Evolutionary conservation across 2,329 filamentous ascomycete species (phyloP), one percentile per base, ranked within the genome.

Genomic region (Trichocomaceae sp.): DNA sequence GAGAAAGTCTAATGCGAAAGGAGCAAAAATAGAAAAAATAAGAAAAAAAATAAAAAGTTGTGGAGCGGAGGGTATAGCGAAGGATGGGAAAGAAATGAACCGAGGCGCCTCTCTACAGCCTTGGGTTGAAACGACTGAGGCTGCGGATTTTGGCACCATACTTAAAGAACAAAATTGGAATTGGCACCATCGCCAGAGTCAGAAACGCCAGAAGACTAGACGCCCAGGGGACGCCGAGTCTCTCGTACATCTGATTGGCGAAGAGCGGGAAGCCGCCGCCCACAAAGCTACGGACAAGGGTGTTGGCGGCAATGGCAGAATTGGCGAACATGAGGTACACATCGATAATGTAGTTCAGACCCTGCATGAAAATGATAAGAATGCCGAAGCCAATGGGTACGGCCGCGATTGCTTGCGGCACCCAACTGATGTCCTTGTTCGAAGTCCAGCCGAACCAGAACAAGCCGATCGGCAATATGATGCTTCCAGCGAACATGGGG

Each of bases 381-480:
- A 72, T 69, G 2, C 71, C 71, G 54, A 73, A 66, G 1, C 76
- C 77, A 15, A 77, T 69, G 29, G 70, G 70, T 0, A 75, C 63
- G 2, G 74, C 74, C 4, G 74, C 68, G 5, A 78, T 64, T 0
- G 75, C 74, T 26, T 76, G 75, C 0, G 74, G 72, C 2, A 75
- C 72, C 75, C 75, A 78, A 10, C 64, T 69, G 39, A 77, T 70
- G 22, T 66, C 44, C 1, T 68, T 67, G 52, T 64, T 71, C 0
- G 74, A 73, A 0, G 72, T 71, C 77, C 78, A 80, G 5, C 71
- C 75, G 55, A 77, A 78, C 72, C 74, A 76, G 61, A 78, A 78
- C n/a, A 78, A 63, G 50, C 77, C 75, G 53, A 68, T 63, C 1
- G 76, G 75, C 3, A 79, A 62, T 3, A 75, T 55, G 8, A 74